phyloP scores from a whole-genome alignment of 495 filamentous ascomycete genomes.

The Aspergillus kassunensis region DNA sequence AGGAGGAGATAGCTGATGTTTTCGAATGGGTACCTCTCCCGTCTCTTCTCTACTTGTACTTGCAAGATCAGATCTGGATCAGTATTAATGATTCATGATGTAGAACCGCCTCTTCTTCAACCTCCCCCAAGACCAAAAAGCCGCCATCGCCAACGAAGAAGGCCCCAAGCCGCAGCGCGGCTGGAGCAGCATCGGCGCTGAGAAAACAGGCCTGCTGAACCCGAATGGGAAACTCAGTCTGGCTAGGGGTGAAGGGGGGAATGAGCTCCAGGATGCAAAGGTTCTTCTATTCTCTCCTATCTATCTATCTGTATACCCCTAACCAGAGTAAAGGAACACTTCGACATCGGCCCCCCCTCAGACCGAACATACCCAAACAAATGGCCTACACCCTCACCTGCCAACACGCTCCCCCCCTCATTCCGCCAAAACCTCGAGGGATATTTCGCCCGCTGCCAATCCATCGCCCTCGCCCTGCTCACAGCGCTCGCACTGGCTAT shows the following conservation, averaged over 20 bases:
- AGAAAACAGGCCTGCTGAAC: neutral
- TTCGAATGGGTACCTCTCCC: neutral
- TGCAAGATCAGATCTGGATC: neutral
- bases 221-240: neutral
- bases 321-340: slow-evolving; percentile 22
- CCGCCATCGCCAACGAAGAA: neutral
- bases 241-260: neutral
- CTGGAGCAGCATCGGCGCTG: neutral
- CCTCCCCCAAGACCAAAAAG: neutral
- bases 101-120: neutral
- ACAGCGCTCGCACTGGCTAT: neutral
- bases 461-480: neutral
- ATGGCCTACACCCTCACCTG: slow-evolving; percentile 21
- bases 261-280: neutral
- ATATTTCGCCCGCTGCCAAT: slow-evolving; percentile 12
- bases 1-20: no score
- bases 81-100: neutral
- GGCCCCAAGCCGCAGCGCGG: neutral
- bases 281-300: neutral
- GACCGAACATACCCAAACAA: slow-evolving; percentile 26
- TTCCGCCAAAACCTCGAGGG: no score
- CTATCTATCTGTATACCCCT: neutral
- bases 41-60: neutral
- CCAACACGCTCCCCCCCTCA: no score
- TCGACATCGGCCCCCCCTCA: slow-evolving; percentile 22